Evolutionary conservation across 2,329 filamentous ascomycete species (phyloP), one percentile per base, ranked within the genome.

Genomic region (Cercospora beticola): DNA sequence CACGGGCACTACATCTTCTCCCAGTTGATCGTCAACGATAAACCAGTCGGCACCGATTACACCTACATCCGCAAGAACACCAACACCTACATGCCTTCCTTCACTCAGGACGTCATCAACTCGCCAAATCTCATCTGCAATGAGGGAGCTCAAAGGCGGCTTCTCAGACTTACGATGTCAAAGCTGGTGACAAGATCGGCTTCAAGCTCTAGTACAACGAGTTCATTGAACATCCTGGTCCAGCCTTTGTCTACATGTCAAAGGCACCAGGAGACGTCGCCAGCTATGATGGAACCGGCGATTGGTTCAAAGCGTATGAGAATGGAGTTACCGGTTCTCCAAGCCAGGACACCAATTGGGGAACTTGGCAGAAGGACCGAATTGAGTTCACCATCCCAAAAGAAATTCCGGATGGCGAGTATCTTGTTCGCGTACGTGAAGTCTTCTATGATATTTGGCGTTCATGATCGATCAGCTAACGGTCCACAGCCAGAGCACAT

Each of bases 221-320:
- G 40, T 59, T 65, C 36, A 73, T 73, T 56, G 70, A 73, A 62
- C 71, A 73, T 58, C 71, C 71, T 6, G 68, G 71, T 16, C 71
- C 70, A 12, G 70, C 60, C 16, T 67, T 67, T 26, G 63, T 73
- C 36, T 73, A 73, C 62, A 71, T 73, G 70, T 68, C 65, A 31
- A 68, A 70, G 58, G 71, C 70, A 9, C 70, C 71, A 16, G 66
- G 64, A 52, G 64, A 63, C 12, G 71, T 73, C 18, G 30, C 68
- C 21, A 62, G 56, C 23, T 73, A 71, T 61, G 65, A 68, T 30
- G 71, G 71, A 8, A 57, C 56, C 26, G 71, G 68, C 5, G 70
- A 71, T 40, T 73, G 70, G 71, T 73, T 73, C 70, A 73, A 73
- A 58, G 68, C 70, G 18, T 71, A 63, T 33, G 68, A 71, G 62